These are phyloP conservation scores for Raddia guianensis DNA, from an alignment of 176 grass and related monocot species.

Conservation along the genomic window DNA sequence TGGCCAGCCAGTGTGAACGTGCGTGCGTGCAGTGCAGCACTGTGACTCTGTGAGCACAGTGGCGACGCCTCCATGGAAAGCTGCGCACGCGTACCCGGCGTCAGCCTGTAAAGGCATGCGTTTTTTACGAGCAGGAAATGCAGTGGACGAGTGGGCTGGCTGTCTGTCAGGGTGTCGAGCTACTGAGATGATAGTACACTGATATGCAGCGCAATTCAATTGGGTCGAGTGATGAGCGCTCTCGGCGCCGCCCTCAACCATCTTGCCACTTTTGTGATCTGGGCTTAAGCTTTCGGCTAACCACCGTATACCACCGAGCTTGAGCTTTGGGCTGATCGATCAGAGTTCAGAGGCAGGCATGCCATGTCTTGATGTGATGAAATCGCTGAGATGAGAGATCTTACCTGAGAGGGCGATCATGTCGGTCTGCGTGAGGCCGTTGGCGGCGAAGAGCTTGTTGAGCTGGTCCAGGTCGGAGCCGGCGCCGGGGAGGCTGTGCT, in stretches of 20 bases:
- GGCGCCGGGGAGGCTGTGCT: constrained; percentile 74
- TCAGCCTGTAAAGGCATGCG: constrained; percentile 18
- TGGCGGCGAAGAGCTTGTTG: constrained; percentile 64
- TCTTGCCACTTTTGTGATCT: neutral
- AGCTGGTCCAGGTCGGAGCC: constrained; percentile 65
- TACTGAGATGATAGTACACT: neutral
- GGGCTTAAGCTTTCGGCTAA: neutral
- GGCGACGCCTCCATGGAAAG: neutral
- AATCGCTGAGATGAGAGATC: neutral
- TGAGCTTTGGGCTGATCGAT: neutral
- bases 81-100: neutral
- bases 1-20: neutral
- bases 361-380: neutral
- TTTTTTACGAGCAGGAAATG: neutral
- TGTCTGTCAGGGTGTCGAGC: neutral
- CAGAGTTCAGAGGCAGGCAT: neutral
- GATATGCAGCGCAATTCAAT: neutral
- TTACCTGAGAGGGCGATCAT: constrained; percentile 85
- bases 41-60: neutral
- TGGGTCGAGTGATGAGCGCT: constrained; percentile 4
- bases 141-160: neutral
- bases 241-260: neutral
- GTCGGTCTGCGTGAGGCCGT: constrained; percentile 84
- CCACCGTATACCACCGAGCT: neutral
- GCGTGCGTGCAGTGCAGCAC: neutral